A percentile compares a stretch with the other conserved stretches of the same genome.
Evolutionary conservation across 2,329 filamentous ascomycete species (phyloP).

Genomic region (Coniochaeta sp.): DNA sequence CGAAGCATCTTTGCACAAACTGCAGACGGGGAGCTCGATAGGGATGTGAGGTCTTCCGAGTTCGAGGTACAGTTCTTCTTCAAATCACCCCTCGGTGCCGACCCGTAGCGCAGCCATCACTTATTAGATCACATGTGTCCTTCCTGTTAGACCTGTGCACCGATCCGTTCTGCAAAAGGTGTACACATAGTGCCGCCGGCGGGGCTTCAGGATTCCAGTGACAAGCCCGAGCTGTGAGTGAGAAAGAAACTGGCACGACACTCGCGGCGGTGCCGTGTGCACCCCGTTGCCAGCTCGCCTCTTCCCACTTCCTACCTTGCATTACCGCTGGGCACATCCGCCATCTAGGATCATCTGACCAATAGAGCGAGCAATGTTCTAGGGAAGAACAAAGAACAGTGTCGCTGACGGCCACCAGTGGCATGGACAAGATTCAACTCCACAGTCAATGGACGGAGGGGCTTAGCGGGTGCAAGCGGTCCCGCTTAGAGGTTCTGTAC

Average conservation of each 20-base stretch:
- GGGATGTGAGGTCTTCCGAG: too few species aligned
- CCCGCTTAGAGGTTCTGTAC: background rate
- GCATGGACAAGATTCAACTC: background rate
- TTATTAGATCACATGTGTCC: background rate
- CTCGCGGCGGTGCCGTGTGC: background rate
- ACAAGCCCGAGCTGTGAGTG: background rate
- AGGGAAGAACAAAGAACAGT: background rate
- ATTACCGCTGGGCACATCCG: constrained; percentile 4
- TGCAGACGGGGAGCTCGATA: too few species aligned
- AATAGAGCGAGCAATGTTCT: background rate
- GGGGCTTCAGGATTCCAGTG: background rate
- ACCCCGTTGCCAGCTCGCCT: constrained; percentile 3
- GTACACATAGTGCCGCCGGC: background rate
- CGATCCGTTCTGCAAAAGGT: background rate
- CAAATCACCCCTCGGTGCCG: background rate
- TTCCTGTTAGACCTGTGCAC: too few species aligned
- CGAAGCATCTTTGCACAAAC: too few species aligned
- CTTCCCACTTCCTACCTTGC: constrained; percentile 2
- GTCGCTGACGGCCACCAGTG: background rate
- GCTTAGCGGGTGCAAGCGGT: background rate
- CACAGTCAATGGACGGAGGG: background rate
- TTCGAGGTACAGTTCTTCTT: too few species aligned
- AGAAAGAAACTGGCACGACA: background rate
- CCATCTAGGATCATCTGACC: background rate
- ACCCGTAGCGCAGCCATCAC: background rate